Conservation (phyloP, 345 rosid genomes). For the Eucalyptus tenuipes region DNA sequence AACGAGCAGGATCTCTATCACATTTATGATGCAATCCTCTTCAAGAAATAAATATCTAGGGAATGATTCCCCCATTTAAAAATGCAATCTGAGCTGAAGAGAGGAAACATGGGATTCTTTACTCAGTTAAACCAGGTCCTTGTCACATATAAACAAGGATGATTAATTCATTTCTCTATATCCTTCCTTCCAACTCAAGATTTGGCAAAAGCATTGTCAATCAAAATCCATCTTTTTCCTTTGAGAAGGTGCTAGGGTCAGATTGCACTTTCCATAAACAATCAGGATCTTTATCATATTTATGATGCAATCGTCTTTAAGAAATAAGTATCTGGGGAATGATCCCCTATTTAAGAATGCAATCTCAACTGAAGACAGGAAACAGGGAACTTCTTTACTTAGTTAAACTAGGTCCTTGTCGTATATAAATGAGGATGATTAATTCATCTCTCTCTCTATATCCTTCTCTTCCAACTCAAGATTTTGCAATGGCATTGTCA, state of each 20-base stretch:
- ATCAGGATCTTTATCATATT: too few species aligned
- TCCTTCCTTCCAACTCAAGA: background rate
- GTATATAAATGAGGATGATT: background rate
- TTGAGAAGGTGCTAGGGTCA: background rate
- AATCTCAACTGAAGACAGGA: background rate
- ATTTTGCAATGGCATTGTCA: background rate
- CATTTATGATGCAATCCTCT: too few species aligned
- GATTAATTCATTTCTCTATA: too few species aligned
- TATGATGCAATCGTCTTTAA: background rate
- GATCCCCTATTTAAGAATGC: background rate
- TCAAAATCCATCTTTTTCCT: background rate
- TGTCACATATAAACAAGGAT: too few species aligned
- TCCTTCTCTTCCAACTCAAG: background rate
- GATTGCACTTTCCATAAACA: too few species aligned
- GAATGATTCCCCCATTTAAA: too few species aligned
- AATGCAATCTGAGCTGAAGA: too few species aligned
- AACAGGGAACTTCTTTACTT: background rate
- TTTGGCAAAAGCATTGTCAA: background rate
- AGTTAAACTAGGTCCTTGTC: background rate
- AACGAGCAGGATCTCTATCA: background rate
- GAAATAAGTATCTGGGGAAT: too few species aligned
- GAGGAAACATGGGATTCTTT: too few species aligned
- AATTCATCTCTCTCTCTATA: background rate
- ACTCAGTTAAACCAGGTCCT: too few species aligned
- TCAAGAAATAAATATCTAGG: too few species aligned